Percentiles rank a stretch among this genome's conserved stretches.
These are phyloP conservation scores for Fagus sylvatica DNA, from an alignment of 306 rosid species.

Conservation along the genomic window DNA sequence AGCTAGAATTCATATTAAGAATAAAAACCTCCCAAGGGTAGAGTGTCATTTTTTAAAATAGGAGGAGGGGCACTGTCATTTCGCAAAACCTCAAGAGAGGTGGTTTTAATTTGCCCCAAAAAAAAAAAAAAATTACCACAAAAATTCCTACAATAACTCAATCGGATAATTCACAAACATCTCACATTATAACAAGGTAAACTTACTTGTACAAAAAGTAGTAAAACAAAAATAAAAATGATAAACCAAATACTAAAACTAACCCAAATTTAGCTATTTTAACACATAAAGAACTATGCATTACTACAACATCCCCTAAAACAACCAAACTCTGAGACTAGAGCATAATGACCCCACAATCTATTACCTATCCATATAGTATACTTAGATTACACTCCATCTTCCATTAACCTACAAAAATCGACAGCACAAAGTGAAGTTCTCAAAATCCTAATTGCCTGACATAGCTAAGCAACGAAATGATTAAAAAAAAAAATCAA, in stretches of 20 bases:
- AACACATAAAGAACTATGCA: neutral
- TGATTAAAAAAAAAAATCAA: neutral
- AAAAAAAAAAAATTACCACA: too few species aligned
- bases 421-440: neutral
- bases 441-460: neutral
- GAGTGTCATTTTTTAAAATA: too few species aligned
- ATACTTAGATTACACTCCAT: neutral
- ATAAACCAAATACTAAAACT: neutral
- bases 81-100: too few species aligned
- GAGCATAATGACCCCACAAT: neutral
- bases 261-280: neutral
- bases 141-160: too few species aligned
- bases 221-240: too few species aligned
- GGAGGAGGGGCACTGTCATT: too few species aligned
- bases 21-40: too few species aligned
- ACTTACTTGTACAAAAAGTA: too few species aligned
- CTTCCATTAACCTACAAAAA: neutral
- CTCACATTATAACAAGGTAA: too few species aligned
- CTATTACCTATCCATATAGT: neutral
- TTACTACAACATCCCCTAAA: neutral
- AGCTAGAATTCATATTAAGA: too few species aligned
- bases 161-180: too few species aligned
- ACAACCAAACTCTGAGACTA: neutral
- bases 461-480: neutral
- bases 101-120: too few species aligned